phyloP scores from a whole-genome alignment of 768 basidiomycete species.

The Pulveroboletus sp. region DNA sequence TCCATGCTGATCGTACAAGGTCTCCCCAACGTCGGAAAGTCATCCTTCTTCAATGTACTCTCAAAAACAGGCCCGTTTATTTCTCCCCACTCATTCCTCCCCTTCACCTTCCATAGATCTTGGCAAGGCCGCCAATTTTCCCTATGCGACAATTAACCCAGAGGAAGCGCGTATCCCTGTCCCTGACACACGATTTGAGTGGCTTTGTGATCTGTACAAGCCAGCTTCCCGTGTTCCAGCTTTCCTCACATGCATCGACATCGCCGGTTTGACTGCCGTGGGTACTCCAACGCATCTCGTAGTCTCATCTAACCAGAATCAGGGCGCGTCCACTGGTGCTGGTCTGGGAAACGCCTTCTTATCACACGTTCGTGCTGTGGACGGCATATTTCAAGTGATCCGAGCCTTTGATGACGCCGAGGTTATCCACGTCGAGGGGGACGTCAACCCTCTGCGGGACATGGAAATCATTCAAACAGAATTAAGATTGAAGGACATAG shows the following conservation, averaged over 20 bases:
- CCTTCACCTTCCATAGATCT: constrained; percentile 51
- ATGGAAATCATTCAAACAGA: constrained; percentile 98
- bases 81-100: neutral
- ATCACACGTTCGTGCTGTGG: constrained; percentile 96
- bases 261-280: constrained; percentile 94
- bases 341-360: constrained; percentile 98
- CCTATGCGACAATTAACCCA: constrained; percentile 91
- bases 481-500: constrained; percentile 93
- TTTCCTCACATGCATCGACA: constrained; percentile 96
- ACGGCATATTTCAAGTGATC: constrained; percentile 98
- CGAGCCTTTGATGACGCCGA: constrained; percentile 99
- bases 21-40: constrained; percentile 96
- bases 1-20: constrained; percentile 41
- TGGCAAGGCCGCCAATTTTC: constrained; percentile 96
- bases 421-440: constrained; percentile 98
- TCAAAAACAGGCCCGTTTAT: constrained; percentile 75
- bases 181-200: constrained; percentile 91
- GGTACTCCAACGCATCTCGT: constrained; percentile 24
- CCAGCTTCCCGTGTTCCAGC: constrained; percentile 87
- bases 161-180: constrained; percentile 96
- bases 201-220: constrained; percentile 90
- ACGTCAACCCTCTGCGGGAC: constrained; percentile 92
- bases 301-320: constrained; percentile 16
- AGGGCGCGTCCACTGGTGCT: constrained; percentile 97
- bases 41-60: constrained; percentile 97